Evolutionary conservation across 208 protist genomes (phyloP), one percentile per base, ranked within the genome.

Genomic region (Polymyxa betae): DNA sequence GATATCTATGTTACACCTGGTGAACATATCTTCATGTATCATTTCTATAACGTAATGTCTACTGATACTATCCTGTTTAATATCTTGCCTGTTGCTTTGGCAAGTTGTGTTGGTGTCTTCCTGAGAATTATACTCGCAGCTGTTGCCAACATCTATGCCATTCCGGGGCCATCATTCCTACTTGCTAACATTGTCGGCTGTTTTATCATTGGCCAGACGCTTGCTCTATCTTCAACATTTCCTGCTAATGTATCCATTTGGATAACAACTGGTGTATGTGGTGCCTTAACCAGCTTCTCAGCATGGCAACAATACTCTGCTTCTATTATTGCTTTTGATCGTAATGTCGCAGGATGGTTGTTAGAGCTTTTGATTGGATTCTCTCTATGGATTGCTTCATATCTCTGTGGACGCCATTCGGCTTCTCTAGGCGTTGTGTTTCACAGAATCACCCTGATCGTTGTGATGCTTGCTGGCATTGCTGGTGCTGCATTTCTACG

Each of bases 261-360:
- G 5, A 45, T 82, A 20, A 35, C 72, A 35, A 40, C 72, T 16
- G 72, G 72, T 5, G 5, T 82, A 20, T 82, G 72, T 82, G 72
- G 72, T n/a, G 5, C 72, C 35, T 82, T 82, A n/a, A 82, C 72
- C 12, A 82, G 35, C 16, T 82, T 82, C 72, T 82, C 72, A 38
- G 5, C 40, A 40, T 35, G 72, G 72, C 72, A 82, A 82, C 72
- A 82, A 43, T 82, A 5, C 40, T 35, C 72, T 43, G 35, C 16
- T n/a, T 5, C 35, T 5, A 5, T 45, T 38, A 20, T 35, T n/a
- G 72, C 35, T n/a, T 20, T 35, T 5, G 12, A 82, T 12, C 5
- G n/a, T 20, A 40, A 82, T 35, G 16, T 35, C 5, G 5, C 5
- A 20, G 72, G n/a, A 5, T 5, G 35, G 5, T 35, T 82, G 35